These are phyloP conservation scores for Alternaria triticimaculans DNA, from an alignment of 2,329 filamentous ascomycete species.

Conservation along the genomic window DNA sequence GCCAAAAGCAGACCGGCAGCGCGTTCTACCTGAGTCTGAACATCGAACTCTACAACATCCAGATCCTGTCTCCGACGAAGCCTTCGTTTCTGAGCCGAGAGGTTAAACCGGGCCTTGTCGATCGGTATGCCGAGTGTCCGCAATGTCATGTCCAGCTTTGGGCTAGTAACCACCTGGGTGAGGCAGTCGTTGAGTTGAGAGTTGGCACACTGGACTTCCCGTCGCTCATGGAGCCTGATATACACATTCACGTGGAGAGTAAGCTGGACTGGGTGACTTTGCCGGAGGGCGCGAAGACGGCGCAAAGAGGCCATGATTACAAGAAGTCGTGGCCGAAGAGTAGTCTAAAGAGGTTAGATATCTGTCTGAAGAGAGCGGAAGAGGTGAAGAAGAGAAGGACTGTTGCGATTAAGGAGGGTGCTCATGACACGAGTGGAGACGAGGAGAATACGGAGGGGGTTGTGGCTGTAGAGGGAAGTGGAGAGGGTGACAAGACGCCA, in stretches of 20 bases:
- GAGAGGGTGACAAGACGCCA: conserved; percentile 40
- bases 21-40: conserved; percentile 29
- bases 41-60: conserved; percentile 36
- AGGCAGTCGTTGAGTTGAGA: conserved; percentile 19
- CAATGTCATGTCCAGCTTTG: conserved; percentile 33
- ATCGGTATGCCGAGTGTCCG: conserved; percentile 23
- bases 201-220: conserved; percentile 40
- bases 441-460: conserved; percentile 2
- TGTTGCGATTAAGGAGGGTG: not conserved
- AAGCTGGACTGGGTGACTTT: conserved; percentile 41
- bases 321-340: conserved; percentile 34
- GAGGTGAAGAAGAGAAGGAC: conserved; percentile 1
- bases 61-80: conserved; percentile 17
- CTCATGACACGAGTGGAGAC: not conserved
- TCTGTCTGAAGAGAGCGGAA: conserved; percentile 11
- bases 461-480: conserved; percentile 7
- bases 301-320: conserved; percentile 14
- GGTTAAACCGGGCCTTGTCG: not conserved
- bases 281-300: conserved; percentile 30
- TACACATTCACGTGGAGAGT: conserved; percentile 36
- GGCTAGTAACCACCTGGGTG: conserved; percentile 13
- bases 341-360: conserved; percentile 35
- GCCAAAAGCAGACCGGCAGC: conserved; percentile 34
- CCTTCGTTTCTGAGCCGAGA: conserved; percentile 13
- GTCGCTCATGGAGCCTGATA: conserved; percentile 38